Evolutionary conservation across 306 rosid species (phyloP), one percentile per base, ranked within the genome.

Genomic region (Rosa chinensis): DNA sequence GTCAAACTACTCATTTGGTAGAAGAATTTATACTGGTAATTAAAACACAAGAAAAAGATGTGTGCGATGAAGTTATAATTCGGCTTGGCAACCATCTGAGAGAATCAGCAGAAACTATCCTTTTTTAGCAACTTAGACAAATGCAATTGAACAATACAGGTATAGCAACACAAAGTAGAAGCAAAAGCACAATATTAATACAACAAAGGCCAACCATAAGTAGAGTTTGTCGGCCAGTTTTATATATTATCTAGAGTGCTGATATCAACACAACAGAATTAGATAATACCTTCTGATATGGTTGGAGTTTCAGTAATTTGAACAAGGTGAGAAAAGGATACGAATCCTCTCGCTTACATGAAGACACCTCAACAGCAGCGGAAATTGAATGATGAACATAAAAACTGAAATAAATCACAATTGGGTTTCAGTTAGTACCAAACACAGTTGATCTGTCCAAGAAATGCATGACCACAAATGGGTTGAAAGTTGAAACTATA

Each of bases 261-360:
- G 48, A 55, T 10, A 70, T 64, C 77, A 72, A 73, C 67, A 18
- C 11, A 23, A 25, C 23, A 5, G 5, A 69, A 18, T 48, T 16
- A 66, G 40, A 4, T 3, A 35, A 39, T 73, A 90, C 98, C 88
- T 89, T 87, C 83, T 79, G 89, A 79, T 66, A 77, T 61, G 98
- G 98, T 75, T 73, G 74, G 61, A 89, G 78, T n/a, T 86, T 86
- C 75, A 93, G 88, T 87, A 88, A 86, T n/a, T 73, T 85, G 77
- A 94, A 85, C 62, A 92, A 78, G 6, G 85, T 70, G 58, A 85
- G 87, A 44, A 91, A 87, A 77, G 98, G 98, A 73, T 87, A 86
- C 5, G 84, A 28, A 79, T 88, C 90, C 49, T 91, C 93, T 44
- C 87, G 80, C 86, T 70, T 91, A 93, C 93, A 86, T 9, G 93